Conservation (phyloP, 2,329 filamentous ascomycete genomes). For the Clathrospora elynae region DNA sequence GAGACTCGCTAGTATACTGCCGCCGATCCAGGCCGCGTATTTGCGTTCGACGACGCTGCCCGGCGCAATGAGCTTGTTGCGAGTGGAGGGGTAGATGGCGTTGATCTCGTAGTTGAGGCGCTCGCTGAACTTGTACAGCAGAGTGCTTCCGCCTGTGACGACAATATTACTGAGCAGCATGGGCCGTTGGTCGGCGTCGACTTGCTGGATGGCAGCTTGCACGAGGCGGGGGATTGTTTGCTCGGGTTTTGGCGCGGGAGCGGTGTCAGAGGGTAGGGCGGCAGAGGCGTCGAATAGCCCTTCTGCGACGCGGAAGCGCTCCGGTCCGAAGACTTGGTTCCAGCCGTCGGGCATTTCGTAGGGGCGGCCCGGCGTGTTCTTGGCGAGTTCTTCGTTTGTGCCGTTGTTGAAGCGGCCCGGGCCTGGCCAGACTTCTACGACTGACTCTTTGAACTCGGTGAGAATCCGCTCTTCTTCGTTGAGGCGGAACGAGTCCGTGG, state of each 20-base stretch:
- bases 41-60: slow-evolving; percentile 85
- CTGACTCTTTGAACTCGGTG: slow-evolving; percentile 96
- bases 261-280: slow-evolving; percentile 62
- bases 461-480: slow-evolving; percentile 92
- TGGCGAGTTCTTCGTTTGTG: slow-evolving; percentile 76
- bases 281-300: slow-evolving; percentile 88
- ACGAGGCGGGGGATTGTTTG: slow-evolving; percentile 87
- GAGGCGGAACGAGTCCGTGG: slow-evolving; percentile 72
- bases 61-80: slow-evolving; percentile 86
- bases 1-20: slow-evolving; percentile 91
- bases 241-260: slow-evolving; percentile 64
- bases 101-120: slow-evolving; percentile 84
- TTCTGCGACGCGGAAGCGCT: slow-evolving; percentile 85
- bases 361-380: slow-evolving; percentile 75
- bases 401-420: slow-evolving; percentile 66
- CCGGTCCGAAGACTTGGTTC: slow-evolving; percentile 91
- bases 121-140: slow-evolving; percentile 91
- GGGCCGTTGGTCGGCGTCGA: slow-evolving; percentile 87
- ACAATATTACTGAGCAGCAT: slow-evolving; percentile 87
- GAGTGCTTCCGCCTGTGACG: slow-evolving; percentile 83
- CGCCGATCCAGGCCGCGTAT: slow-evolving; percentile 94
- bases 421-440: slow-evolving; percentile 90
- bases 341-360: slow-evolving; percentile 98
- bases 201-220: slow-evolving; percentile 73
- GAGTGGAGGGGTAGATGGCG: slow-evolving; percentile 78